Conservation (phyloP, 495 filamentous ascomycete species). For the Penicillium subrubescens region DNA sequence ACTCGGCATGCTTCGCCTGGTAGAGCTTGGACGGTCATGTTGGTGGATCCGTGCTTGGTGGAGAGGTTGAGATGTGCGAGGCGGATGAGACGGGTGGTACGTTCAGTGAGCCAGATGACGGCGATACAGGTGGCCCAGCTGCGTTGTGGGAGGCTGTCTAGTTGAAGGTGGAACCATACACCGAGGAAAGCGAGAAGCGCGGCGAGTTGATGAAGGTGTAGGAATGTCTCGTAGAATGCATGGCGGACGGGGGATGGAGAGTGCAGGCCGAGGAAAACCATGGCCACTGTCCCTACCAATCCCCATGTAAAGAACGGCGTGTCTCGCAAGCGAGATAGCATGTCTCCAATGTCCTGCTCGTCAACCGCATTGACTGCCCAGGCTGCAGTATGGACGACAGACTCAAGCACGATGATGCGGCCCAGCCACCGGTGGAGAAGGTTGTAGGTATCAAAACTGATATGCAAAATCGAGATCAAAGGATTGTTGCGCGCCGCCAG, state of each 20-base stretch:
- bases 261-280: conserved; percentile 68
- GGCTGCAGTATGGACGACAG: conserved; percentile 71
- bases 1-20: conserved; percentile 58
- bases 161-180: conserved; percentile 68
- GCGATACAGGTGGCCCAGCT: conserved; percentile 63
- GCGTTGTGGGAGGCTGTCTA: conserved; percentile 61
- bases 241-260: conserved; percentile 77
- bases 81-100: conserved; percentile 54
- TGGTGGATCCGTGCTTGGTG: conserved; percentile 38
- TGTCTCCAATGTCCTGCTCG: conserved; percentile 49
- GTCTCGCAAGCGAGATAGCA: conserved; percentile 59
- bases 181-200: conserved; percentile 65
- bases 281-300: conserved; percentile 52
- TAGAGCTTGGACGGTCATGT: conserved; percentile 51
- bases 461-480: conserved; percentile 75
- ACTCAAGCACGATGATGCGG: conserved; percentile 78
- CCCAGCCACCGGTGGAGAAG: conserved; percentile 94
- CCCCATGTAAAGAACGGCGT: conserved; percentile 63
- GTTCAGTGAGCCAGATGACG: conserved; percentile 67
- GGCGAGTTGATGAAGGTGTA: conserved; percentile 73
- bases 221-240: conserved; percentile 89
- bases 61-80: conserved; percentile 63
- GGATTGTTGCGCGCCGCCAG: conserved; percentile 92
- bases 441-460: conserved; percentile 98
- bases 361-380: conserved; percentile 60